A percentile compares a stretch with the other conserved stretches of the same genome.
phyloP scores from a whole-genome alignment of 768 basidiomycete species.

The Mycena olivaceomarginata region DNA sequence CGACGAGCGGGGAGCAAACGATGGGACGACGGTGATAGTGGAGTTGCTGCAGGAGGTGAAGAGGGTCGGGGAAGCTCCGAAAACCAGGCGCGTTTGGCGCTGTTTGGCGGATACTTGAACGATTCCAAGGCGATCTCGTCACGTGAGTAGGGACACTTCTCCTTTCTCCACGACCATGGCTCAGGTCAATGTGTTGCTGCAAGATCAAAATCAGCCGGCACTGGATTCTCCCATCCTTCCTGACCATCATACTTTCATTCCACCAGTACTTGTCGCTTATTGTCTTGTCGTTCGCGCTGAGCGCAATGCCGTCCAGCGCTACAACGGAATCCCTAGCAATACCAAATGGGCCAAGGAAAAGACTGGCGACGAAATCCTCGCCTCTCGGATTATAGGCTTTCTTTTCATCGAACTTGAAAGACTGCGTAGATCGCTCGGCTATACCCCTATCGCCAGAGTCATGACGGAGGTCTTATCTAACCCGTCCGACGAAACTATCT shows the following conservation, averaged over 20 bases:
- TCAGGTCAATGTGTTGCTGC: slow-evolving; percentile 1
- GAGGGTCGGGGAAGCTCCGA: slow-evolving; percentile 5
- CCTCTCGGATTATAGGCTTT: neutral
- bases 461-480: slow-evolving; percentile 17
- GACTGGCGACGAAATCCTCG: neutral
- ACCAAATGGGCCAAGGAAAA: slow-evolving; percentile 6
- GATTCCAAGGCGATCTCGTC: too few species aligned
- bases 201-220: neutral
- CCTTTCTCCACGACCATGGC: slow-evolving; percentile 7
- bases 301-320: slow-evolving; percentile 19
- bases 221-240: neutral
- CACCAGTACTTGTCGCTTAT: slow-evolving; percentile 14
- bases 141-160: slow-evolving; percentile 6
- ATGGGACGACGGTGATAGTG: neutral
- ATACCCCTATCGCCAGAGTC: slow-evolving; percentile 16
- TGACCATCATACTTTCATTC: neutral
- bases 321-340: neutral
- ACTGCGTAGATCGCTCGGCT: slow-evolving; percentile 13
- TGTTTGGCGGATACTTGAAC: too few species aligned
- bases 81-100: slow-evolving; percentile 6
- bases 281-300: slow-evolving; percentile 14
- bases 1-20: neutral
- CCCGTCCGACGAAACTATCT: slow-evolving; percentile 12
- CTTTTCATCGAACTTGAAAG: neutral
- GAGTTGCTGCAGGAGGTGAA: neutral